These are phyloP conservation scores for Suhomyces bribrorum DNA, from an alignment of 1,139 yeast species.

Conservation along the genomic window DNA sequence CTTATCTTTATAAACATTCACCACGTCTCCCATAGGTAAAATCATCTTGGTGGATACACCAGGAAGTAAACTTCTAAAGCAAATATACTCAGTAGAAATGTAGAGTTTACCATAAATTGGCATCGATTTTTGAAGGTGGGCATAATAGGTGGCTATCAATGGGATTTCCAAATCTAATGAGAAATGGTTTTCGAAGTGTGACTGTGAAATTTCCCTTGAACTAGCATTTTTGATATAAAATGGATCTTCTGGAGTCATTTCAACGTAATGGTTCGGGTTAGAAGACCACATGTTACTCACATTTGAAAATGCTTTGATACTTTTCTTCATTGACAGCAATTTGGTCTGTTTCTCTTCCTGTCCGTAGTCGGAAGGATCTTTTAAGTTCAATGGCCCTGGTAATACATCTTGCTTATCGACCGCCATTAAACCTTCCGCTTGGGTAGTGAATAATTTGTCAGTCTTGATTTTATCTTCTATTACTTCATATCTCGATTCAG, in stretches of 20 bases:
- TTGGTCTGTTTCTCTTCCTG: slow-evolving; percentile 15
- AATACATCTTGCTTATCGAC: slow-evolving; percentile 8
- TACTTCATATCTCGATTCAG: slow-evolving; percentile 26
- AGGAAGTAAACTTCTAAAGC: slow-evolving; percentile 79
- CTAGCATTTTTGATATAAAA: slow-evolving; percentile 46
- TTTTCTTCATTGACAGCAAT: slow-evolving; percentile 27
- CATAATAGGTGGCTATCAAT: slow-evolving; percentile 68
- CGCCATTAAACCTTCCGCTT: slow-evolving; percentile 4
- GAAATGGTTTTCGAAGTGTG: slow-evolving; percentile 64
- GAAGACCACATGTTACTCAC: slow-evolving; percentile 65
- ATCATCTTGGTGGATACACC: slow-evolving; percentile 82
- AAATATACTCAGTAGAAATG: slow-evolving; percentile 63
- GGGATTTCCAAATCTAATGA: slow-evolving; percentile 54
- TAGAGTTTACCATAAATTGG: slow-evolving; percentile 86
- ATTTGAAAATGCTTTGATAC: slow-evolving; percentile 31
- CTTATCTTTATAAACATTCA: slow-evolving; percentile 62
- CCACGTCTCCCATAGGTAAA: slow-evolving; percentile 74
- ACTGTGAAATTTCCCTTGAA: slow-evolving; percentile 48
- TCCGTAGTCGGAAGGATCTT: slow-evolving; percentile 30
- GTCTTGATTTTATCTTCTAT: slow-evolving; percentile 5
- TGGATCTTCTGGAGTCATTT: slow-evolving; percentile 42
- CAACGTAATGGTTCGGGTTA: slow-evolving; percentile 58
- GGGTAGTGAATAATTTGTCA: slow-evolving; percentile 3
- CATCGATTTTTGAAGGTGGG: slow-evolving; percentile 67
- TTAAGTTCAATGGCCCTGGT: slow-evolving; percentile 30